A percentile compares a stretch with the other conserved stretches of the same genome.
Evolutionary conservation across 352 stramenopile genomes (phyloP).

Genomic region (Phytophthora brassicae): DNA sequence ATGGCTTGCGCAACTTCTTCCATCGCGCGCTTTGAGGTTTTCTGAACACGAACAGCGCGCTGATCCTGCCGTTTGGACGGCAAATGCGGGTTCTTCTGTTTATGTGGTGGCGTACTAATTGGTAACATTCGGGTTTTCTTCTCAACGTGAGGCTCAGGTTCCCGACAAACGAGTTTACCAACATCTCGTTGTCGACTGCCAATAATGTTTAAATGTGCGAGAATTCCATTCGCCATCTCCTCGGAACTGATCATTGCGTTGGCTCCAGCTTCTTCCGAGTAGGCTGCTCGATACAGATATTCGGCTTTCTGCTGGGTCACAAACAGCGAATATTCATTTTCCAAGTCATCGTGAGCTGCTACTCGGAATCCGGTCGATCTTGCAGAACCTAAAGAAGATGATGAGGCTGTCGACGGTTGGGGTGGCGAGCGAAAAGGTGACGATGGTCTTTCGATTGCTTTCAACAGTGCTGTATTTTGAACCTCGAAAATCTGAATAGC

Average conservation of each 20-base stretch:
- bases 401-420: constrained; percentile 4
- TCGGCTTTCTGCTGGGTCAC: constrained; percentile 48
- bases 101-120: constrained; percentile 21
- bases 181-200: constrained; percentile 67
- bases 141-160: constrained; percentile 40
- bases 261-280: constrained; percentile 8
- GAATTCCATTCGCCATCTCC: constrained; percentile 46
- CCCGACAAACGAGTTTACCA: constrained; percentile 55
- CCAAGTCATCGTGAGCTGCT: constrained; percentile 59
- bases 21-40: constrained; percentile 41
- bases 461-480: constrained; percentile 8
- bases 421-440: constrained; percentile 7
- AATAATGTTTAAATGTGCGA: constrained; percentile 63
- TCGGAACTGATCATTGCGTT: constrained; percentile 19
- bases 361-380: constrained; percentile 43
- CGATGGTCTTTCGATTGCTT: constrained; percentile 5
- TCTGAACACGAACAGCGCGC: constrained; percentile 47
- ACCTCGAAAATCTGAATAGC: constrained; percentile 43
- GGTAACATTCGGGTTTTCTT: constrained; percentile 47
- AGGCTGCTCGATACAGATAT: constrained; percentile 37
- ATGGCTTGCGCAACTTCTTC: constrained; percentile 46
- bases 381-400: not conserved
- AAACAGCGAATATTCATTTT: constrained; percentile 70
- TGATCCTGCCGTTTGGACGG: constrained; percentile 52
- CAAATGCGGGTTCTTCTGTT: constrained; percentile 46